Conservation (phyloP, 495 filamentous ascomycete genomes). For the Daldinia grandis region DNA sequence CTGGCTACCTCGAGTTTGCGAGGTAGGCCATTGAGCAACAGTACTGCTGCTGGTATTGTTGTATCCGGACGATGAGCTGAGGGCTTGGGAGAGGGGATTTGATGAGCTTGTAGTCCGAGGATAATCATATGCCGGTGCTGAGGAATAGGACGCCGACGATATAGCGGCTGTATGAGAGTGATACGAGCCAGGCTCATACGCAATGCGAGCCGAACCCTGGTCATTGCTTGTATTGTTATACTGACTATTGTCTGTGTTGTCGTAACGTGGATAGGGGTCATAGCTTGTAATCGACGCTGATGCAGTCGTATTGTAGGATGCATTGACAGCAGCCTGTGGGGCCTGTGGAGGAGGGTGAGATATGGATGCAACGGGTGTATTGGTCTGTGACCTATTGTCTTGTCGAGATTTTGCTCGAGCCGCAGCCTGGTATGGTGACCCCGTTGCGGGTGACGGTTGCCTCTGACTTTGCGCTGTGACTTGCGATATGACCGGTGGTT, state of each 20-base stretch:
- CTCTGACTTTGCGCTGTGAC: conserved; percentile 12
- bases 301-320: conserved; percentile 30
- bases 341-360: conserved; percentile 39
- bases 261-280: conserved; percentile 40
- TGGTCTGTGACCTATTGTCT: conserved; percentile 37
- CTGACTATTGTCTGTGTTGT: conserved; percentile 29
- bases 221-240: conserved; percentile 35
- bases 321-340: conserved; percentile 25
- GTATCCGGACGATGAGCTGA: conserved; percentile 30
- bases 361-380: conserved; percentile 34
- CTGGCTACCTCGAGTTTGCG: conserved; percentile 32
- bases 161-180: conserved; percentile 31
- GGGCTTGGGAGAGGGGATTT: conserved; percentile 40
- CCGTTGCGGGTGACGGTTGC: conserved; percentile 31
- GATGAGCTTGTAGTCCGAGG: conserved; percentile 24
- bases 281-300: conserved; percentile 36
- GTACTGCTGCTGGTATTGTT: conserved; percentile 12
- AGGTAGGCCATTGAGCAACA: conserved; percentile 39
- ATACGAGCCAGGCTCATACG: conserved; percentile 44
- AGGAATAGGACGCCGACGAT: conserved; percentile 35
- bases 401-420: conserved; percentile 35
- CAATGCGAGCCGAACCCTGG: conserved; percentile 32
- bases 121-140: conserved; percentile 38
- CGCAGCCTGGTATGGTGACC: conserved; percentile 39
- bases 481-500: conserved; percentile 30